These are phyloP conservation scores for Citrus reticulata DNA, from an alignment of 345 rosid species.

Conservation along the genomic window DNA sequence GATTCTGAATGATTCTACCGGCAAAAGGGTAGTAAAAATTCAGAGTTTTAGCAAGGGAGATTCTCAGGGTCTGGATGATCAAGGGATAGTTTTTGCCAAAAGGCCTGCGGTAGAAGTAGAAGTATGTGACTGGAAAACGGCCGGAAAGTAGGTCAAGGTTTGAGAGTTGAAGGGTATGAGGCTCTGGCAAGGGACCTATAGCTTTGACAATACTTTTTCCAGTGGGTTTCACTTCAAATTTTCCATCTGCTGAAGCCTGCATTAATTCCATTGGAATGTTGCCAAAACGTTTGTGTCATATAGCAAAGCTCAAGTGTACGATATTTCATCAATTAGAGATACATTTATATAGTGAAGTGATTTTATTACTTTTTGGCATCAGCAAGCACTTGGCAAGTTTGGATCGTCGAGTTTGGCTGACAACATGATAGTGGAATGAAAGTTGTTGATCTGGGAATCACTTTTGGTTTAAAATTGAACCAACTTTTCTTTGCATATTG, in stretches of 20 bases:
- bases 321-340: not conserved
- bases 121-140: conserved; percentile 77
- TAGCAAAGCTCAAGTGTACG: too few relatives aligned
- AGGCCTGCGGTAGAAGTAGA: conserved; percentile 58
- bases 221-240: too few relatives aligned
- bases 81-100: conserved; percentile 18
- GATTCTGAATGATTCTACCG: conserved; percentile 53
- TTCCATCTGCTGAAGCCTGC: conserved; percentile 10
- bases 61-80: conserved; percentile 35
- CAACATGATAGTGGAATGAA: conserved; percentile 14
- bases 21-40: conserved; percentile 67
- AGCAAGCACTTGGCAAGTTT: not conserved
- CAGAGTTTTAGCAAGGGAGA: conserved; percentile 53
- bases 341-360: not conserved
- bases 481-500: not conserved
- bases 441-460: not conserved
- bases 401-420: conserved; percentile 22
- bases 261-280: conserved; percentile 15
- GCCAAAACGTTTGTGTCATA: not conserved
- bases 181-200: conserved; percentile 13
- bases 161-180: conserved; percentile 40
- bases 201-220: conserved; percentile 35
- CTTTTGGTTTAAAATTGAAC: not conserved
- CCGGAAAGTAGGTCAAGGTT: conserved; percentile 88
- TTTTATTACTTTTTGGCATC: not conserved